Percentiles rank a stretch among this genome's conserved stretches.
phyloP scores from a whole-genome alignment of 345 rosid species.

The Theobroma cacao region DNA sequence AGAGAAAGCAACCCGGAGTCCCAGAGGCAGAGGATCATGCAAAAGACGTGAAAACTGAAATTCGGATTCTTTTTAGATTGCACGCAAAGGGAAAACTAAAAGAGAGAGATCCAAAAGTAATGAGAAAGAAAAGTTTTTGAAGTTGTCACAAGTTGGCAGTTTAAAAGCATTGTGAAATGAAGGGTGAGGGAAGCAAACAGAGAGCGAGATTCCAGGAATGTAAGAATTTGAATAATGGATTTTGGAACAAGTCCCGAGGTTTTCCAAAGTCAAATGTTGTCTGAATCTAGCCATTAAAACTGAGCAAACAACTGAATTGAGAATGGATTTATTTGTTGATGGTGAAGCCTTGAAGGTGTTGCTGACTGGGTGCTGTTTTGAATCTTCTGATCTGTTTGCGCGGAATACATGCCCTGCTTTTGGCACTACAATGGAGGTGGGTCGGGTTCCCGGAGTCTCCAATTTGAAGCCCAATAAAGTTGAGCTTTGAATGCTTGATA shows the following conservation, averaged over 20 bases:
- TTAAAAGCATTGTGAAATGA: not conserved
- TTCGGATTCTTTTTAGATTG: conserved; percentile 28
- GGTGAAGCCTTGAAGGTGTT: not conserved
- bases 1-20: not conserved
- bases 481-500: not conserved
- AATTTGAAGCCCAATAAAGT: not conserved
- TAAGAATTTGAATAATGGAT: conserved; percentile 22
- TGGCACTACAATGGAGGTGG: not conserved
- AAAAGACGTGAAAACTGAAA: conserved; percentile 6
- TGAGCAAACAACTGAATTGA: not conserved
- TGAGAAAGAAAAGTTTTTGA: not conserved
- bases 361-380: not conserved
- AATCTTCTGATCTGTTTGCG: not conserved
- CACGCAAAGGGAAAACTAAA: conserved; percentile 51
- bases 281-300: not conserved
- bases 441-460: not conserved
- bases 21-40: conserved; percentile 9
- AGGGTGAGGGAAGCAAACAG: not conserved
- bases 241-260: conserved; percentile 27
- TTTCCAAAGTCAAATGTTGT: conserved; percentile 31
- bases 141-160: not conserved
- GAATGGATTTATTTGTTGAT: not conserved
- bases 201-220: conserved; percentile 24
- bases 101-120: conserved; percentile 12
- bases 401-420: conserved; percentile 8